These are phyloP conservation scores for Alternaria dauci DNA, from an alignment of 2,329 filamentous ascomycete species.

Conservation along the genomic window DNA sequence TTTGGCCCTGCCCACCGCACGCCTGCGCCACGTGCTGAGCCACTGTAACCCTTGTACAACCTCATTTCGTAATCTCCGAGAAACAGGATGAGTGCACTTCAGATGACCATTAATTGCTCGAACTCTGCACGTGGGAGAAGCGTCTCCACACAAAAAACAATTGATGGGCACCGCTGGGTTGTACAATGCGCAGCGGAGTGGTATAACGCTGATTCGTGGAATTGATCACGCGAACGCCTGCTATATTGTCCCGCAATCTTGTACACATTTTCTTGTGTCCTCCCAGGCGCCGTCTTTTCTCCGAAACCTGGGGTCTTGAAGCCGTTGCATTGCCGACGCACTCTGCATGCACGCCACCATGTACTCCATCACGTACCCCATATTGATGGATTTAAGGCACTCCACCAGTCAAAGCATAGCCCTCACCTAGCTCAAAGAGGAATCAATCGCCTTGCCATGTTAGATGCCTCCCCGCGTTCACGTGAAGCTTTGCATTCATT, in stretches of 20 bases:
- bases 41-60: not conserved
- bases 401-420: slow-evolving; percentile 6
- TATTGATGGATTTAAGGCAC: not conserved
- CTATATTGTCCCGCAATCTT: slow-evolving; percentile 7
- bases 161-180: not conserved
- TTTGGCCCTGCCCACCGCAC: not conserved
- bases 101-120: not conserved
- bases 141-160: not conserved
- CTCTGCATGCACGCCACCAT: slow-evolving; percentile 6
- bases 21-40: not conserved
- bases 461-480: not conserved
- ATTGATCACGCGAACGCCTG: not conserved
- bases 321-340: slow-evolving; percentile 4
- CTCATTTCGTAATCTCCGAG: not conserved
- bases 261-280: not conserved
- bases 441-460: not conserved
- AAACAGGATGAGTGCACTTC: not conserved
- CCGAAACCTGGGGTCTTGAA: slow-evolving; percentile 7
- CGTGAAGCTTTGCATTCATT: not conserved
- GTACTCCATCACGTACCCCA: slow-evolving; percentile 7
- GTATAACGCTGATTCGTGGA: slow-evolving; percentile 13
- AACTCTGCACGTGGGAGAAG: not conserved
- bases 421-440: not conserved
- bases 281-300: slow-evolving; percentile 1
- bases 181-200: not conserved